phyloP scores from a whole-genome alignment of 805 yeast species.

The Saturnispora galanensis region DNA sequence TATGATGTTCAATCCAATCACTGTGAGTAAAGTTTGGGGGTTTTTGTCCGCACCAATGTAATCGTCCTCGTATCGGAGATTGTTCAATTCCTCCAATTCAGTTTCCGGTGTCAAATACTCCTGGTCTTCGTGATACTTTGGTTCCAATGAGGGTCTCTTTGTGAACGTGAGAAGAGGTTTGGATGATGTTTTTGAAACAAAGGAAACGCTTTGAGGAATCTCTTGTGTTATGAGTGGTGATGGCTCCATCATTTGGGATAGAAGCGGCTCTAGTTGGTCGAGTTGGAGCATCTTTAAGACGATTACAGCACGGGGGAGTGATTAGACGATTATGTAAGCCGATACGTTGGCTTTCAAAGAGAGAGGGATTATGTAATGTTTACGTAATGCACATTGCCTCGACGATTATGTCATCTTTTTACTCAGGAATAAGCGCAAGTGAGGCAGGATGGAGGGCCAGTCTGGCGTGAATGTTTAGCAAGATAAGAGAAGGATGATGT shows the following conservation, averaged over 20 bases:
- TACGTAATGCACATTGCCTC: too few relatives aligned
- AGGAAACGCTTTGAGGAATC: slow-evolving; percentile 23
- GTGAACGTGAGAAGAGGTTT: slow-evolving; percentile 26
- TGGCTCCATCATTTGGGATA: slow-evolving; percentile 22
- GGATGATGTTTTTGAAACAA: slow-evolving; percentile 20
- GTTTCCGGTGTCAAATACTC: not conserved
- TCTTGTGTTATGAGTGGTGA: slow-evolving; percentile 18
- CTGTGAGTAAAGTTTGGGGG: slow-evolving; percentile 25
- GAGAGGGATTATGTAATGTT: too few relatives aligned
- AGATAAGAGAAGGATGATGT: too few relatives aligned
- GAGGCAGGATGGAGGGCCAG: too few relatives aligned
- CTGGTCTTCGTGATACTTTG: too few relatives aligned
- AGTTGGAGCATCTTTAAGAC: slow-evolving; percentile 22
- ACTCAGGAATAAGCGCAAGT: too few relatives aligned
- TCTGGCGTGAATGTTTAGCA: too few relatives aligned
- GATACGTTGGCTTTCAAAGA: too few relatives aligned
- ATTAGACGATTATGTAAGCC: too few relatives aligned
- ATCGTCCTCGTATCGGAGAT: slow-evolving; percentile 14
- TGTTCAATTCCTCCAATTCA: slow-evolving; percentile 10
- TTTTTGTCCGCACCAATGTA: slow-evolving; percentile 22
- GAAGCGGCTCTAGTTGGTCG: slow-evolving; percentile 18
- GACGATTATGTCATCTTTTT: too few relatives aligned
- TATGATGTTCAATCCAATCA: slow-evolving; percentile 22
- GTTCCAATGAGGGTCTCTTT: slow-evolving; percentile 5
- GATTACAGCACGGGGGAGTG: too few relatives aligned